Evolutionary conservation across 169 alveolate species (phyloP).

Genomic region (Eimeria necatrix): DNA sequence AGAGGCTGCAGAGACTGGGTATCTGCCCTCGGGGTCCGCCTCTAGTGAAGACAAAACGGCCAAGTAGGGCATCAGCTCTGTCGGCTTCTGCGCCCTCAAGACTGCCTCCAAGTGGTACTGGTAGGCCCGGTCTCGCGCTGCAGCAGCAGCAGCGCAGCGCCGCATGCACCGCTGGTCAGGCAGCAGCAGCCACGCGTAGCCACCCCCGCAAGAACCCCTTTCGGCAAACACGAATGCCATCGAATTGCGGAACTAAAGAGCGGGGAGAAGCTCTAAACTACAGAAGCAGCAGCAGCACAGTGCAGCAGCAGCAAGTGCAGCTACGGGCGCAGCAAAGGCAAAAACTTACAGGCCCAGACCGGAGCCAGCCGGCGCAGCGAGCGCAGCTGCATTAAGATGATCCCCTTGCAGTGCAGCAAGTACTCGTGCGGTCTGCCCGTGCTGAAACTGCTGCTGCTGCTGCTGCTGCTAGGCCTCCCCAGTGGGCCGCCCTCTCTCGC

Average conservation of each 20-base stretch:
- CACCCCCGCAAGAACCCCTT: neutral
- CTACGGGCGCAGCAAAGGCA: neutral
- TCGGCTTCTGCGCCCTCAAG: slow-evolving; percentile 33
- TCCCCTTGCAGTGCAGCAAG: slow-evolving; percentile 22
- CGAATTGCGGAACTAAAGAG: no score
- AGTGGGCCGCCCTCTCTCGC: slow-evolving; percentile 53
- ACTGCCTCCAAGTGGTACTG: slow-evolving; percentile 57
- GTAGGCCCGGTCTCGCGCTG: slow-evolving; percentile 54
- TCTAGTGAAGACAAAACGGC: slow-evolving; percentile 32
- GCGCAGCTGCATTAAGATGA: slow-evolving; percentile 58
- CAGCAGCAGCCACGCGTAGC: neutral
- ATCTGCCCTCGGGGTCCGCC: slow-evolving; percentile 41
- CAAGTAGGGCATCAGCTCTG: slow-evolving; percentile 45
- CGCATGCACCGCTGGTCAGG: neutral
- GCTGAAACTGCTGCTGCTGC: slow-evolving; percentile 24
- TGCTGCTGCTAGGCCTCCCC: neutral
- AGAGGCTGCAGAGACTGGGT: slow-evolving; percentile 65
- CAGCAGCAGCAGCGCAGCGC: neutral
- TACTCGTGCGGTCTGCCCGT: slow-evolving; percentile 18
- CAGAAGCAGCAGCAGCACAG: slow-evolving; percentile 1
- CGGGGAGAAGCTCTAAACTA: neutral
- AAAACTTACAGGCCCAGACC: slow-evolving; percentile 58
- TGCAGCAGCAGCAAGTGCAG: neutral
- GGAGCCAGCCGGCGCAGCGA: slow-evolving; percentile 58
- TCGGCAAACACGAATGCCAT: no score